Conservation (phyloP, 2,329 filamentous ascomycete genomes). For the Stagonosporopsis tanaceti region DNA sequence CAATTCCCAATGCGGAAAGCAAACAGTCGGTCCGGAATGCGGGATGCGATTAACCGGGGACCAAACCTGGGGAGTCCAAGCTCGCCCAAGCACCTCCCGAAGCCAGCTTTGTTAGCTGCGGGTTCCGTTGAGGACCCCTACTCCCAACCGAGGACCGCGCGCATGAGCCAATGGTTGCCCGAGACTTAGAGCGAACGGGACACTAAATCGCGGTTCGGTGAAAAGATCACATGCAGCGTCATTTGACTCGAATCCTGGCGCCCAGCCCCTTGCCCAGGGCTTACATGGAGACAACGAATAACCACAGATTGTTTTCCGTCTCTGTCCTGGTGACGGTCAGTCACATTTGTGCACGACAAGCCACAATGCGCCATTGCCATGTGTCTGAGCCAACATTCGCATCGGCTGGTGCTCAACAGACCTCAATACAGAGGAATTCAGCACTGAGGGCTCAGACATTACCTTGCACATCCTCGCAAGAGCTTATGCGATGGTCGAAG, state of each 20-base stretch:
- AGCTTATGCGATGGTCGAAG: constrained; percentile 24
- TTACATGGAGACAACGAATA: constrained; percentile 29
- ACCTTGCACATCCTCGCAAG: neutral
- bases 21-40: constrained; percentile 44
- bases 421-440: neutral
- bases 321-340: constrained; percentile 21
- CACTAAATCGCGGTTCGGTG: constrained; percentile 26
- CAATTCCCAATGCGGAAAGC: constrained; percentile 28
- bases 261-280: constrained; percentile 23
- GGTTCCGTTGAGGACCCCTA: constrained; percentile 19
- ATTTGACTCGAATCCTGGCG: constrained; percentile 8
- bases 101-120: constrained; percentile 23
- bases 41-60: constrained; percentile 26
- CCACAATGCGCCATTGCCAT: constrained; percentile 20
- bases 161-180: constrained; percentile 34
- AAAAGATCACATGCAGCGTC: constrained; percentile 19
- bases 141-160: constrained; percentile 24
- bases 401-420: neutral
- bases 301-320: constrained; percentile 22
- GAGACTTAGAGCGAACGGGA: constrained; percentile 26
- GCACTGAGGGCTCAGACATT: neutral
- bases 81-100: constrained; percentile 33
- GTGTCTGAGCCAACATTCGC: constrained; percentile 16
- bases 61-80: constrained; percentile 43
- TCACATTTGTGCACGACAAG: constrained; percentile 16